These are phyloP conservation scores for Monilinia vaccinii-corymbosi DNA, from an alignment of 2,329 filamentous ascomycete genomes.

Conservation along the genomic window DNA sequence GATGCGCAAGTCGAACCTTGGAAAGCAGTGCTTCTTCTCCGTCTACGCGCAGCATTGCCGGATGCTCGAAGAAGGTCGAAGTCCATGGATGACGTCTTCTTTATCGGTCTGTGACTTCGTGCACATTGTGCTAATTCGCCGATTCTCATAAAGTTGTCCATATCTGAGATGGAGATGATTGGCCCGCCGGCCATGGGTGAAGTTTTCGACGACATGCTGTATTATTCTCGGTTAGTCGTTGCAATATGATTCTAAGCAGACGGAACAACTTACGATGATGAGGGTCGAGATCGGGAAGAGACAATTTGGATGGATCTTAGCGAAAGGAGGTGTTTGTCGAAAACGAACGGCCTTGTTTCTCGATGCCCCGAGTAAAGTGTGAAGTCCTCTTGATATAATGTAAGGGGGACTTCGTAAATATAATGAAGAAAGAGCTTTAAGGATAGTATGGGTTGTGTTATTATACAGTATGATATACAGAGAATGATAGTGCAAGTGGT, in stretches of 20 bases:
- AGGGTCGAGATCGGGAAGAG: not conserved
- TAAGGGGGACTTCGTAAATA: not conserved
- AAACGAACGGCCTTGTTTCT: not conserved
- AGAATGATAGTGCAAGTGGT: not conserved
- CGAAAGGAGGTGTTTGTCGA: not conserved
- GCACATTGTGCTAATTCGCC: constrained; percentile 7
- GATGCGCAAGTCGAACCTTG: not conserved
- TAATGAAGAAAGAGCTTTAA: not conserved
- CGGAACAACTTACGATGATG: not conserved
- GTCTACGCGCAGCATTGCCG: constrained; percentile 4
- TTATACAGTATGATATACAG: constrained; percentile 2
- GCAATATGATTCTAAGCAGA: no score
- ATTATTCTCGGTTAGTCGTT: not conserved
- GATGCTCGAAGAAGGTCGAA: constrained; percentile 8
- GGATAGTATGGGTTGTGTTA: not conserved
- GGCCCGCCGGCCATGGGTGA: constrained; percentile 2
- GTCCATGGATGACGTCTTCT: constrained; percentile 7
- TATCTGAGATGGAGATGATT: constrained; percentile 10
- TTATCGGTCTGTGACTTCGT: constrained; percentile 4
- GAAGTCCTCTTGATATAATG: not conserved
- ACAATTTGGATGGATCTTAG: not conserved
- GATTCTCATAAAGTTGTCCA: constrained; percentile 5
- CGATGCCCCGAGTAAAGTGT: not conserved
- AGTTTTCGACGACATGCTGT: not conserved
- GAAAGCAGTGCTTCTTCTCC: not conserved